Evolutionary conservation across 805 yeast species (phyloP).

Genomic region (Yarrowia porcina): DNA sequence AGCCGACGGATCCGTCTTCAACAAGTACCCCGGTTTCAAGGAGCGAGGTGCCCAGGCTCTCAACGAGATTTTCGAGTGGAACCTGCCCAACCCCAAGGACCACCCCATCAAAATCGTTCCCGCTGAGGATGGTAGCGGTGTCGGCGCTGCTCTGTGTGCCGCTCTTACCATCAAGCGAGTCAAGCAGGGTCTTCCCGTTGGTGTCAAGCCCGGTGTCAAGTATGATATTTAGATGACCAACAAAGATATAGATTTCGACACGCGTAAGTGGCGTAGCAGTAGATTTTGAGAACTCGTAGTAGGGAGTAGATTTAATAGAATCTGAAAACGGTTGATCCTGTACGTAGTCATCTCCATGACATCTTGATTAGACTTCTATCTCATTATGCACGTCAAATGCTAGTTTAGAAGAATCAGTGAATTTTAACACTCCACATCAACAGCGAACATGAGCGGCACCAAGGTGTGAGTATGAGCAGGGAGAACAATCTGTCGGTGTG

Average conservation of each 20-base stretch:
- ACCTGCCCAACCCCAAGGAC: slow-evolving; percentile 45
- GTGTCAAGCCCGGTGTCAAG: slow-evolving; percentile 29
- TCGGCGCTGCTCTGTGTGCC: slow-evolving; percentile 97
- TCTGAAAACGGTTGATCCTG: too few species aligned
- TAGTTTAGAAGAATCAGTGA: slow-evolving; percentile 1
- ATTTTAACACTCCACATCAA: background rate
- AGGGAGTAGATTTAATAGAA: too few species aligned
- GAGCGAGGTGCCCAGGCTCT: slow-evolving; percentile 85
- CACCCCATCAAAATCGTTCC: slow-evolving; percentile 84
- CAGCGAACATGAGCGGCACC: slow-evolving; percentile 9
- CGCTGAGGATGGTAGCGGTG: slow-evolving; percentile 98
- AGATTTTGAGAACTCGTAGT: too few species aligned
- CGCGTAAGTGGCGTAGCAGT: too few species aligned
- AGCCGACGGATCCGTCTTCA: slow-evolving; percentile 95
- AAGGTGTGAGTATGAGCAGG: slow-evolving; percentile 7
- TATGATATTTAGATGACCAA: slow-evolving; percentile 19
- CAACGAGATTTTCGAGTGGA: slow-evolving; percentile 87
- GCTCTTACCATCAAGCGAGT: slow-evolving; percentile 85
- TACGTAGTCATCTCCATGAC: too few species aligned
- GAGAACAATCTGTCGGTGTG: too few species aligned
- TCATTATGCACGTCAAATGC: background rate
- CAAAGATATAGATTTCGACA: background rate
- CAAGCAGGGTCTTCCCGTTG: slow-evolving; percentile 50
- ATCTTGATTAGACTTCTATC: background rate
- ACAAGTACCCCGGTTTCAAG: slow-evolving; percentile 88